Conservation (phyloP, 192 early-diverging fungal species). For the Pilaira anomala region DNA sequence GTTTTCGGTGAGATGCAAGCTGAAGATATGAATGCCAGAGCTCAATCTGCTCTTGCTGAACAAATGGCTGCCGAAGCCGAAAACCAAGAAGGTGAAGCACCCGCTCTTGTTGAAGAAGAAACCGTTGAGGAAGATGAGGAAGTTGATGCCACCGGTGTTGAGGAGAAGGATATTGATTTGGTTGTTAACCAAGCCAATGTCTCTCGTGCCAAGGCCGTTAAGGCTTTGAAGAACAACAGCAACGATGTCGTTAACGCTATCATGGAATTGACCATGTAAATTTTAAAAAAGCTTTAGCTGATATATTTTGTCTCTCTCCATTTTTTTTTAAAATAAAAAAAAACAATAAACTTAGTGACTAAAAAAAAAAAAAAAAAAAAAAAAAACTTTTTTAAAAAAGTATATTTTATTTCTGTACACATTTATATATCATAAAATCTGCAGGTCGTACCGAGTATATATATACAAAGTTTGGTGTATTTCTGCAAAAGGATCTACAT, state of each 20-base stretch:
- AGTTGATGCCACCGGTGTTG: constrained; percentile 82
- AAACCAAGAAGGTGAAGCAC: constrained; percentile 48
- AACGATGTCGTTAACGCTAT: constrained; percentile 97
- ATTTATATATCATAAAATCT: too few species aligned
- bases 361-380: too few species aligned
- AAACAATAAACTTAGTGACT: too few species aligned
- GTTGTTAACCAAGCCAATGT: constrained; percentile 90
- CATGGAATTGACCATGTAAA: constrained; percentile 57
- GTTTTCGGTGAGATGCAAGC: constrained; percentile 94
- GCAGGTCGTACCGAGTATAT: too few species aligned
- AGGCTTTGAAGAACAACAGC: constrained; percentile 82
- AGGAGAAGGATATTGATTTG: constrained; percentile 90
- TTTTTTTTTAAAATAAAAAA: too few species aligned
- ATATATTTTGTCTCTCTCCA: too few species aligned
- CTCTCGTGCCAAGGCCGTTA: constrained; percentile 84
- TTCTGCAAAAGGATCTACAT: too few species aligned
- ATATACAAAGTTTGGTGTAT: too few species aligned
- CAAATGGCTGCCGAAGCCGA: constrained; percentile 54
- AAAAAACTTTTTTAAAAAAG: too few species aligned
- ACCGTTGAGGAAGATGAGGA: constrained; percentile 72
- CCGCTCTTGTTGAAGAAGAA: constrained; percentile 44
- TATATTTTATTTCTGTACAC: too few species aligned
- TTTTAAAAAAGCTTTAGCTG: too few species aligned
- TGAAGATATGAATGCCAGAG: constrained; percentile 78
- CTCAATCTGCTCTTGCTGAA: constrained; percentile 66